Conservation (phyloP, 768 basidiomycete species). For the Trametopsis cervina region DNA sequence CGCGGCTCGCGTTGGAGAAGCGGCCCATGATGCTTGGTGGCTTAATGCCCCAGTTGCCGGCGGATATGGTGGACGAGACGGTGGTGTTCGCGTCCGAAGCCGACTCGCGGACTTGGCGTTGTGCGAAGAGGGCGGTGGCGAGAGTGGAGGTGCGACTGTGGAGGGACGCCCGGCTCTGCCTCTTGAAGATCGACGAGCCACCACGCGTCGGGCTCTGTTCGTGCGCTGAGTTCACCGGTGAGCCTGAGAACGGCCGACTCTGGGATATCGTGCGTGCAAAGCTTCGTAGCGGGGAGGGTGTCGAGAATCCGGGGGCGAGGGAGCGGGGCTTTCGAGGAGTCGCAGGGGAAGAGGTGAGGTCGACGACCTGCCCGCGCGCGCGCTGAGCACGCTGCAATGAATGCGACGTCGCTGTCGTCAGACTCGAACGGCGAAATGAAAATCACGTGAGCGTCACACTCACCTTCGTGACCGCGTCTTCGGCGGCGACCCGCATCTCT, state of each 20-base stretch:
- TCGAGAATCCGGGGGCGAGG: slow-evolving; percentile 28
- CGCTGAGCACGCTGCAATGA: neutral
- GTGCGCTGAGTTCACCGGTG: slow-evolving; percentile 26
- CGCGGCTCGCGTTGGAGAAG: slow-evolving; percentile 25
- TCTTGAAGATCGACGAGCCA: slow-evolving; percentile 16
- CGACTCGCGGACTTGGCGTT: slow-evolving; percentile 8
- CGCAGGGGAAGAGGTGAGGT: slow-evolving; percentile 16
- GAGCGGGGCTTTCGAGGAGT: slow-evolving; percentile 26
- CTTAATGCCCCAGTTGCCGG: slow-evolving; percentile 25
- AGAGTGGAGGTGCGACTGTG: slow-evolving; percentile 6
- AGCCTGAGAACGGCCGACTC: slow-evolving; percentile 32
- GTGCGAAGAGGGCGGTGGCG: slow-evolving; percentile 4
- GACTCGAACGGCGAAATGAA: slow-evolving; percentile 6
- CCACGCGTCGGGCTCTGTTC: slow-evolving; percentile 24
- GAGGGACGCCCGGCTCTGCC: slow-evolving; percentile 5
- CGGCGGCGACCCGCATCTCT: slow-evolving; percentile 10
- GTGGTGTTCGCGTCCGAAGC: slow-evolving; percentile 3
- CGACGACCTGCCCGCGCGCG: slow-evolving; percentile 8
- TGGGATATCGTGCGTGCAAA: slow-evolving; percentile 36
- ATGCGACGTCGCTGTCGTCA: neutral
- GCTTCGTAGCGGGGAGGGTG: slow-evolving; percentile 34
- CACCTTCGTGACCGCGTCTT: slow-evolving; percentile 23
- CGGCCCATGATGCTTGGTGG: slow-evolving; percentile 56
- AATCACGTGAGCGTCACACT: slow-evolving; percentile 17
- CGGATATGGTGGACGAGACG: slow-evolving; percentile 9